Evolutionary conservation across 495 filamentous ascomycete genomes (phyloP).

Genomic region (Penicillium egyptiacum): DNA sequence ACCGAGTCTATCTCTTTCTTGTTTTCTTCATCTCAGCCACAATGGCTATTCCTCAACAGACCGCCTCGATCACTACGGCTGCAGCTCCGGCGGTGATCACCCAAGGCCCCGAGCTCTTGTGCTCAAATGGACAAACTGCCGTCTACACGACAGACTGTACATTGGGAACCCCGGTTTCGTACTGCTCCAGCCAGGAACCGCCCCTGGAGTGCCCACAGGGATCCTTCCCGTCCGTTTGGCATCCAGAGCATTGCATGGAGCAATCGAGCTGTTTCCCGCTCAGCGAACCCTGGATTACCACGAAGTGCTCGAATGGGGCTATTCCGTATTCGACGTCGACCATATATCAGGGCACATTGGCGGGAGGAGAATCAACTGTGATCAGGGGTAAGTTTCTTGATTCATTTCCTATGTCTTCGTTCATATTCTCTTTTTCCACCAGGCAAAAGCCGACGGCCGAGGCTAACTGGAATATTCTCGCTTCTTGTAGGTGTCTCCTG

Average conservation of each 20-base stretch:
- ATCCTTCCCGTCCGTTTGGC: conserved; percentile 31
- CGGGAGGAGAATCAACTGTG: conserved; percentile 20
- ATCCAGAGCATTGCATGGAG: conserved; percentile 32
- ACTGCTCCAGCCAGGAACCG: conserved; percentile 20
- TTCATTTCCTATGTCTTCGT: not conserved
- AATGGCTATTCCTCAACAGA: conserved; percentile 19
- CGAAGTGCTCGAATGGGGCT: conserved; percentile 29
- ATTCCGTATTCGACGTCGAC: conserved; percentile 26
- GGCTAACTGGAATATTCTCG: not conserved
- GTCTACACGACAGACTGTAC: conserved; percentile 34
- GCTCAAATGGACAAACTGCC: conserved; percentile 24
- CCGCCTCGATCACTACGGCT: conserved; percentile 4
- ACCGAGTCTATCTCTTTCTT: not conserved
- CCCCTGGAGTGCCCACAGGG: conserved; percentile 24
- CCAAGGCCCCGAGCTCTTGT: conserved; percentile 18
- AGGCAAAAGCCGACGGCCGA: not conserved
- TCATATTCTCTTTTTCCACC: not conserved
- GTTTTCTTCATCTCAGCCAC: not conserved
- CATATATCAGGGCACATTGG: conserved; percentile 24
- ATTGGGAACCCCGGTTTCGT: conserved; percentile 25
- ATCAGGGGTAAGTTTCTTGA: conserved; percentile 19
- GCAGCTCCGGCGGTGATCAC: conserved; percentile 17
- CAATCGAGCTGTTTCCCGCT: conserved; percentile 29
- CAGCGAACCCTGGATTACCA: conserved; percentile 29
- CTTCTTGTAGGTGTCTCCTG: conserved; percentile 24